Percentiles rank a stretch among this genome's conserved stretches.
phyloP scores from a whole-genome alignment of 2,329 filamentous ascomycete genomes.

The Venturia aucupariae region DNA sequence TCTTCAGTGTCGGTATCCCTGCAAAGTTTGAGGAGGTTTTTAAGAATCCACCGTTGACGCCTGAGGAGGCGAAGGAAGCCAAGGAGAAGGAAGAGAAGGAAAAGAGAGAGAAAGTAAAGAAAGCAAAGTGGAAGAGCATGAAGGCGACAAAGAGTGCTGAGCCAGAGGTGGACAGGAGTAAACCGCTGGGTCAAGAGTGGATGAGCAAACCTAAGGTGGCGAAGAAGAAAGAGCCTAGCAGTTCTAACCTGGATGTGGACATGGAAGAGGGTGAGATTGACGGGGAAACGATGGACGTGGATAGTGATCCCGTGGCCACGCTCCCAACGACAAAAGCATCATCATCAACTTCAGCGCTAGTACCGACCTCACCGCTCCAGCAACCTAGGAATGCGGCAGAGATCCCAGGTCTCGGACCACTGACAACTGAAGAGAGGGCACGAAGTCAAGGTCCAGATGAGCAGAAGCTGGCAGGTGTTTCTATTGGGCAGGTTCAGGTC shows the following conservation, averaged over 20 bases:
- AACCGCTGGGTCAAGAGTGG: constrained; percentile 22
- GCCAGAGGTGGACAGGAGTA: constrained; percentile 30
- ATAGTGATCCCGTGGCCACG: constrained; percentile 11
- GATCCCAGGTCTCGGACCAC: constrained; percentile 7
- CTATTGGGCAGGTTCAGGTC: neutral
- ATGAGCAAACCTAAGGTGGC: constrained; percentile 2
- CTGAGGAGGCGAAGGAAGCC: constrained; percentile 23
- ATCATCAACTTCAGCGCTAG: neutral
- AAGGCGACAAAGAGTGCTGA: constrained; percentile 19
- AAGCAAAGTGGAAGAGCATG: constrained; percentile 17
- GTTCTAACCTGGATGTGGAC: neutral
- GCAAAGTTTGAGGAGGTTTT: constrained; percentile 8
- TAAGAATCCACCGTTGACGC: constrained; percentile 19
- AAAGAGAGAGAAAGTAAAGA: constrained; percentile 32
- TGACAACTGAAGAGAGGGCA: neutral
- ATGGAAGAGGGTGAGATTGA: constrained; percentile 13
- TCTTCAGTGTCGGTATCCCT: constrained; percentile 20
- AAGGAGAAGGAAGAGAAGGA: constrained; percentile 25
- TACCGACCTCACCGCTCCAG: neutral
- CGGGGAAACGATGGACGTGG: constrained; percentile 18
- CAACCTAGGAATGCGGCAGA: neutral
- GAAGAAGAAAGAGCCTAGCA: constrained; percentile 5
- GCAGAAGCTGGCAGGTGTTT: neutral
- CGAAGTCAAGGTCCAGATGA: neutral
- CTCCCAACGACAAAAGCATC: neutral